phyloP scores from a whole-genome alignment of 2,329 filamentous ascomycete species.

The Penicillium psychrosexuale region DNA sequence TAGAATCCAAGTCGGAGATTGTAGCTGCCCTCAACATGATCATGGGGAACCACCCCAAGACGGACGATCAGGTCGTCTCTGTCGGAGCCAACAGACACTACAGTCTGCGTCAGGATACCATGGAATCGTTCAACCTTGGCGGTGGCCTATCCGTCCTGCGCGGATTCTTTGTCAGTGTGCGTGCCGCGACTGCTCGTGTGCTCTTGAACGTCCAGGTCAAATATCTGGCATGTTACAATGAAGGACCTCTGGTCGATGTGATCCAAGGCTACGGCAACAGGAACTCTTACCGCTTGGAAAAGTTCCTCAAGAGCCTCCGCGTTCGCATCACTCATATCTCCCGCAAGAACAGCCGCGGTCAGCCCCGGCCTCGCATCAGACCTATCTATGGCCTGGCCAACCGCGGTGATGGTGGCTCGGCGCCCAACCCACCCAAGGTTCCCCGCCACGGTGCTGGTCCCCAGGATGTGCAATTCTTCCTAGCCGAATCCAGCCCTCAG shows the following conservation, averaged over 20 bases:
- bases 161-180: constrained; percentile 62
- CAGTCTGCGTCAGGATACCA: constrained; percentile 33
- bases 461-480: constrained; percentile 55
- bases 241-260: constrained; percentile 40
- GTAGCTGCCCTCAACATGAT: constrained; percentile 60
- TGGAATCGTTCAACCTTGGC: constrained; percentile 44
- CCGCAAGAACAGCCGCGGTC: constrained; percentile 35
- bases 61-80: constrained; percentile 40
- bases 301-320: constrained; percentile 42
- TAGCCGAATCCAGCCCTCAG: constrained; percentile 30
- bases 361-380: constrained; percentile 41
- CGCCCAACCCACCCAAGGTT: constrained; percentile 38
- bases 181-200: constrained; percentile 56
- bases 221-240: constrained; percentile 56
- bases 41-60: constrained; percentile 49
- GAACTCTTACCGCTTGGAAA: constrained; percentile 24
- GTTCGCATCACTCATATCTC: constrained; percentile 43
- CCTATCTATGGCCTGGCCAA: constrained; percentile 49
- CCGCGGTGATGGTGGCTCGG: constrained; percentile 34
- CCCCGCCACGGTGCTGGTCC: constrained; percentile 47
- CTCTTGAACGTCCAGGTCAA: constrained; percentile 64
- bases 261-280: constrained; percentile 31
- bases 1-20: constrained; percentile 48
- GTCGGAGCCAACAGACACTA: constrained; percentile 57
- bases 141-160: constrained; percentile 56